Evolutionary conservation across 805 yeast species (phyloP), one percentile per base, ranked within the genome.

Genomic region (Myxozyma sirexii): DNA sequence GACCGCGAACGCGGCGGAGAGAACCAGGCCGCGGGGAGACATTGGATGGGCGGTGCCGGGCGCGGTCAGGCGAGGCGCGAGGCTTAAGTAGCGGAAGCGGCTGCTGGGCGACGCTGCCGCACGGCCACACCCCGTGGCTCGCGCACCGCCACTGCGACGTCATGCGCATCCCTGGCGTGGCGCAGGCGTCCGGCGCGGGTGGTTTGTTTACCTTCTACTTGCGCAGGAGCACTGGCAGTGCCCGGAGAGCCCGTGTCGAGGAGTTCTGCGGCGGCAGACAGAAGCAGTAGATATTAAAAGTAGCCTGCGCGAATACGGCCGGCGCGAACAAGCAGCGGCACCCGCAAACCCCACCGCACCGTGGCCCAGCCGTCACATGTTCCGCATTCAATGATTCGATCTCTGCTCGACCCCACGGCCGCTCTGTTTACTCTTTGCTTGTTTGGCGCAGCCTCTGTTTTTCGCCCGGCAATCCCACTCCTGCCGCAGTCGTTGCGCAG

Each of bases 1-100:
- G 45, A 54, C 45, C 57, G 50, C 48, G 55, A 64, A 63, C 38
- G 60, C 58, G 46, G 60, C 54, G 43, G 58, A 48, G 21, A 60
- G 54, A n/a, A 61, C 39, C 24, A 60, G 35, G 42, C 65, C 65
- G 45, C 66, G 66, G 33, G 64, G 54, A 15, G 59, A 41, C 66
- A 62, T 62, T n/a, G n/a, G n/a, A n/a, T n/a, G n/a, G n/a, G n/a
- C n/a, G 51, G 46, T 35, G 27, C 10, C 31, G 29, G 24, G 33
- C n/a, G 19, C 42, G 8, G 12, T 31, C 31, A 42, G 56, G 8
- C 17, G 51, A 49, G 23, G 45, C 27, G 7, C 29, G 37, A 23
- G 50, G 45, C 10, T 17, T 17, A 38, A 33, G 38, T 44, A 15
- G 39, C 17, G 17, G 49, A 15, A 17, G 48, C 33, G 29, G 48